A percentile compares a stretch with the other conserved stretches of the same genome.
phyloP scores from a whole-genome alignment of 2,329 filamentous ascomycete species.

The Apiospora koreana region DNA sequence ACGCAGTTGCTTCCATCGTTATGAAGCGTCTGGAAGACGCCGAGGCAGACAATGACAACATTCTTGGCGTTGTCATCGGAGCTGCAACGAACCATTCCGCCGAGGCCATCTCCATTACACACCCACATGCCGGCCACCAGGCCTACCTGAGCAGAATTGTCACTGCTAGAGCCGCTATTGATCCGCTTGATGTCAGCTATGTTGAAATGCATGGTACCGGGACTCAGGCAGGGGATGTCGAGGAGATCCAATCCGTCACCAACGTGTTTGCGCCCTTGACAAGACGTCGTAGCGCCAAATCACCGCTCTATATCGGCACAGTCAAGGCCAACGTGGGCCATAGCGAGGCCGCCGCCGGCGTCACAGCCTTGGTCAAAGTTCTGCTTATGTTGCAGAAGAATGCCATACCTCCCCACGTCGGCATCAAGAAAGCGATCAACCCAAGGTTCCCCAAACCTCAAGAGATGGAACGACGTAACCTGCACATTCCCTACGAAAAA shows the following conservation, averaged over 20 bases:
- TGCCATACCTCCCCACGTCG: slow-evolving; percentile 49
- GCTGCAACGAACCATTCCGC: slow-evolving; percentile 72
- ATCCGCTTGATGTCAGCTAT: slow-evolving; percentile 56
- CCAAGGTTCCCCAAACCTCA: slow-evolving; percentile 40
- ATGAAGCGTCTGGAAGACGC: too few species aligned
- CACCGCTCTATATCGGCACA: slow-evolving; percentile 45
- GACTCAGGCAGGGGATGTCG: slow-evolving; percentile 67
- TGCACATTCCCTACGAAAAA: too few species aligned
- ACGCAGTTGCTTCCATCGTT: too few species aligned
- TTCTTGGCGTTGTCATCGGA: slow-evolving; percentile 41
- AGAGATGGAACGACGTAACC: slow-evolving; percentile 33
- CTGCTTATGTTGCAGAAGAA: slow-evolving; percentile 44
- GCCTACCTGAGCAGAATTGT: slow-evolving; percentile 58
- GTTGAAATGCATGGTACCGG: slow-evolving; percentile 73
- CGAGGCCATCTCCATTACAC: slow-evolving; percentile 70
- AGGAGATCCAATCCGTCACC: slow-evolving; percentile 65
- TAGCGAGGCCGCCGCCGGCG: slow-evolving; percentile 44
- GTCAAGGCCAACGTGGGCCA: slow-evolving; percentile 52
- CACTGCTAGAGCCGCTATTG: too few species aligned
- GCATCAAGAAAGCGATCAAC: slow-evolving; percentile 50
- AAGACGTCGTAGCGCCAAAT: slow-evolving; percentile 31
- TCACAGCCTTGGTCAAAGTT: slow-evolving; percentile 41
- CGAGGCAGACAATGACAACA: too few species aligned
- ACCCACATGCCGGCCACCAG: slow-evolving; percentile 69
- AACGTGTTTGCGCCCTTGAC: slow-evolving; percentile 57